Conservation (phyloP, 306 rosid species). For the Vigna reflexopilosa region DNA sequence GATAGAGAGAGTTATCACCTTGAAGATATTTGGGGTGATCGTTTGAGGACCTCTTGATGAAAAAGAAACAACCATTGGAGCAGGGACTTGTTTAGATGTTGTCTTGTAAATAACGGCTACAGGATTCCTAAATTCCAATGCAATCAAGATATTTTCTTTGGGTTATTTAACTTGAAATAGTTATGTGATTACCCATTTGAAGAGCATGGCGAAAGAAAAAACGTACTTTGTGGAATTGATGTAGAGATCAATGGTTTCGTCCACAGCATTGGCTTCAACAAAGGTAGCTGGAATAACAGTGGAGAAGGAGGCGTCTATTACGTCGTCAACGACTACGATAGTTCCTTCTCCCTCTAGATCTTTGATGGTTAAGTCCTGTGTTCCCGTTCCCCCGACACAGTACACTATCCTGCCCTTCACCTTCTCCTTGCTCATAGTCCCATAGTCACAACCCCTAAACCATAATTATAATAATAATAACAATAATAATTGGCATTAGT, state of each 20-base stretch:
- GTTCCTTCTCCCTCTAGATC: constrained; percentile 65
- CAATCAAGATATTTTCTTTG: neutral
- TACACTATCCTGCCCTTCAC: constrained; percentile 79
- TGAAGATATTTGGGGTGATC: constrained; percentile 62
- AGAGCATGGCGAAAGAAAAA: neutral
- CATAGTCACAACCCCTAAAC: constrained; percentile 71
- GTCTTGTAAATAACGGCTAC: constrained; percentile 66
- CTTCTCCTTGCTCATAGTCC: constrained; percentile 55
- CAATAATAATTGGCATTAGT: neutral
- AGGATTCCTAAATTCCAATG: constrained; percentile 55
- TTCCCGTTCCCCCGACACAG: constrained; percentile 52
- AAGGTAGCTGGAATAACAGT: constrained; percentile 60
- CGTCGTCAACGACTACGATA: constrained; percentile 50
- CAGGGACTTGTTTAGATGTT: constrained; percentile 36
- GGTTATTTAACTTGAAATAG: neutral
- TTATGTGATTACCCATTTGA: neutral
- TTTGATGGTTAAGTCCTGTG: constrained; percentile 57
- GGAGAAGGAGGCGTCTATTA: constrained; percentile 50
- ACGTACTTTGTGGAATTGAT: constrained; percentile 79
- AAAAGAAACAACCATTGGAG: constrained; percentile 77
- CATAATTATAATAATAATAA: neutral
- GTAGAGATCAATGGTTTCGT: constrained; percentile 56
- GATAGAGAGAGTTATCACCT: constrained; percentile 47
- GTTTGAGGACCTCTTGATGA: constrained; percentile 83
- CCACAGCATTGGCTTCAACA: constrained; percentile 43